Conservation (phyloP, 2,329 filamentous ascomycete species). For the Arthrobotrys sinensis region DNA sequence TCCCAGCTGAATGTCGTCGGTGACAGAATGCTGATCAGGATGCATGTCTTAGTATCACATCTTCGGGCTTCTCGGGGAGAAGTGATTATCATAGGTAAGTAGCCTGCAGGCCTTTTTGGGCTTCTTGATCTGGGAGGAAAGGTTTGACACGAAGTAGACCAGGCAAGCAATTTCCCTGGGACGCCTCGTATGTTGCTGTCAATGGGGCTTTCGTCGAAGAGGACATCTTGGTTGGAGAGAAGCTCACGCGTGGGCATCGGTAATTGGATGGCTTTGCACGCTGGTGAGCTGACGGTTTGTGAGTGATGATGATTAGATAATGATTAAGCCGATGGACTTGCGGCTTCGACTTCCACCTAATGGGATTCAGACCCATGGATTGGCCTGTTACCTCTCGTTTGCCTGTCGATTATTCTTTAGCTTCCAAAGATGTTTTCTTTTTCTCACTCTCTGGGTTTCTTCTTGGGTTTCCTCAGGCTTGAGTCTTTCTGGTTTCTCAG, state of each 20-base stretch:
- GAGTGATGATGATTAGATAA: slow-evolving; percentile 38
- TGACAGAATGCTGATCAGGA: slow-evolving; percentile 17
- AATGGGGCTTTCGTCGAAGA: slow-evolving; percentile 4
- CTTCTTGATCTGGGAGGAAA: background rate
- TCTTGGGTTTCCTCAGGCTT: slow-evolving; percentile 9
- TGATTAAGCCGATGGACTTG: slow-evolving; percentile 20
- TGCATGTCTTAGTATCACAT: slow-evolving; percentile 48
- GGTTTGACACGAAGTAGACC: background rate
- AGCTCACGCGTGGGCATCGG: slow-evolving; percentile 44
- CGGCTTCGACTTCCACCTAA: slow-evolving; percentile 39
- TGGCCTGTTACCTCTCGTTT: slow-evolving; percentile 6
- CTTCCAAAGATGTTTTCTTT: slow-evolving; percentile 26
- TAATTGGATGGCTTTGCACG: slow-evolving; percentile 32
- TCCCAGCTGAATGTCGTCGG: background rate
- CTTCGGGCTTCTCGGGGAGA: slow-evolving; percentile 2
- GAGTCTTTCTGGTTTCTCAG: background rate
- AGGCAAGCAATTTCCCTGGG: background rate
- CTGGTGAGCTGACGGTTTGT: background rate
- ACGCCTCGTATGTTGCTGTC: slow-evolving; percentile 14
- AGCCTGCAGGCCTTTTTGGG: background rate
- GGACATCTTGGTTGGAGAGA: slow-evolving; percentile 6
- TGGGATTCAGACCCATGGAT: slow-evolving; percentile 22
- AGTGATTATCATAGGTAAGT: no score
- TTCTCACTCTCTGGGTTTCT: slow-evolving; percentile 19
- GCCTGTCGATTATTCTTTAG: slow-evolving; percentile 24